These are phyloP conservation scores for Leccinum cinnamomeum DNA, from an alignment of 1,284 basidiomycete genomes.

Conservation along the genomic window DNA sequence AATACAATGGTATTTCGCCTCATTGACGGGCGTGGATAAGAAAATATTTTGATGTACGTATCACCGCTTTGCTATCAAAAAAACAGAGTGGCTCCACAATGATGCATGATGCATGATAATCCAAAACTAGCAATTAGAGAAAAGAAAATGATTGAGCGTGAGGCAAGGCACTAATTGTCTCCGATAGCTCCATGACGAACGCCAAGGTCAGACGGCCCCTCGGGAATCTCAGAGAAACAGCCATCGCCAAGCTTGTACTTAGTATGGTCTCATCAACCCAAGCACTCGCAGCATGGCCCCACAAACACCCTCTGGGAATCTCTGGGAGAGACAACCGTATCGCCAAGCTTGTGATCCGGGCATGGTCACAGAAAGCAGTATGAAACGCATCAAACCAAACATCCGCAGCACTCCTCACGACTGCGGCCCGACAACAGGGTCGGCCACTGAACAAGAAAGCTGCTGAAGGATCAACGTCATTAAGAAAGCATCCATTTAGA, in stretches of 20 bases:
- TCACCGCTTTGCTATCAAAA: not conserved
- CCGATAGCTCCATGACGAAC: slow-evolving; percentile 26
- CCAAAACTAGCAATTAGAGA: not conserved
- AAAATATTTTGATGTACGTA: not conserved
- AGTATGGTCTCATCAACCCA: slow-evolving; percentile 48
- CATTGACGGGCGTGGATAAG: not conserved
- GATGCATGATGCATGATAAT: too few species aligned
- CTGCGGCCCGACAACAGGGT: slow-evolving; percentile 45
- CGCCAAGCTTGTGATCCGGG: not conserved
- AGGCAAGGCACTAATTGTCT: not conserved
- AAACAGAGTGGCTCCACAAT: not conserved
- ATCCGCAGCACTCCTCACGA: slow-evolving; percentile 55
- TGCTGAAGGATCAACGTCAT: slow-evolving; percentile 31
- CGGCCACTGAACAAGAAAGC: slow-evolving; percentile 89
- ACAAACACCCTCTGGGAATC: slow-evolving; percentile 1
- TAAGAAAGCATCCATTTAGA: not conserved
- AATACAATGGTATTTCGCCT: not conserved
- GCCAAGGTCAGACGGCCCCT: slow-evolving; percentile 2
- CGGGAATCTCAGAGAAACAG: not conserved
- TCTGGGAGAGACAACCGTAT: slow-evolving; percentile 1
- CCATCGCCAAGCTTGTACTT: not conserved
- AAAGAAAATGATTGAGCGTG: not conserved
- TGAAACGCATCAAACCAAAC: slow-evolving; percentile 54
- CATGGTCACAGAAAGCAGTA: not conserved
- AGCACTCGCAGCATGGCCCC: slow-evolving; percentile 51